phyloP scores from a whole-genome alignment of 176 grass and related monocot species.

The Juncus effusus region DNA sequence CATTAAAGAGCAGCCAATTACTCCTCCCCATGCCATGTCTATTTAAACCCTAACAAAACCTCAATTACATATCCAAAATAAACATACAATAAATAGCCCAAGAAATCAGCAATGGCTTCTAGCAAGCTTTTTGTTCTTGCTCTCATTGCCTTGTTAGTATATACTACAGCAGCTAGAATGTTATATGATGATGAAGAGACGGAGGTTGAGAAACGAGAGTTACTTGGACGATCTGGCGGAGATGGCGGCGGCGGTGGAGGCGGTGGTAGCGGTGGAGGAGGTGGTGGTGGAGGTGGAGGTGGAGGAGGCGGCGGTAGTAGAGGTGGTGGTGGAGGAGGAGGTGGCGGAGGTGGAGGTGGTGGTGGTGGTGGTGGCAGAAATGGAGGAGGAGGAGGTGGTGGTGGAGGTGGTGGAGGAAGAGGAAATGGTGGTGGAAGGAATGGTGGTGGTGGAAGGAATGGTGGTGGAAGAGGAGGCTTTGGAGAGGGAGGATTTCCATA shows the following conservation, averaged over 20 bases:
- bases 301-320: not conserved
- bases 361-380: not conserved
- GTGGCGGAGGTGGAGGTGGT: not conserved
- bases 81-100: no score
- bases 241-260: slow-evolving; percentile 3
- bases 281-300: slow-evolving; percentile 5
- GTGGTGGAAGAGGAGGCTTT: not conserved
- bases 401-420: not conserved
- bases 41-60: no score
- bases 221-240: not conserved
- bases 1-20: no score
- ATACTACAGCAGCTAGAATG: no score
- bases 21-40: no score
- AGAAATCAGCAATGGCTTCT: no score
- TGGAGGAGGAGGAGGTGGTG: slow-evolving; percentile 1
- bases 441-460: not conserved
- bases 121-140: no score
- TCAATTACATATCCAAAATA: no score
- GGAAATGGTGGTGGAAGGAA: not conserved
- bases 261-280: not conserved
- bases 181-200: no score
- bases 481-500: slow-evolving; percentile 5
- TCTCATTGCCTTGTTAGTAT: no score
- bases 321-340: not conserved
- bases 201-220: no score